These are phyloP conservation scores for Melampsora americana DNA, from an alignment of 1,284 basidiomycete species.

Conservation along the genomic window DNA sequence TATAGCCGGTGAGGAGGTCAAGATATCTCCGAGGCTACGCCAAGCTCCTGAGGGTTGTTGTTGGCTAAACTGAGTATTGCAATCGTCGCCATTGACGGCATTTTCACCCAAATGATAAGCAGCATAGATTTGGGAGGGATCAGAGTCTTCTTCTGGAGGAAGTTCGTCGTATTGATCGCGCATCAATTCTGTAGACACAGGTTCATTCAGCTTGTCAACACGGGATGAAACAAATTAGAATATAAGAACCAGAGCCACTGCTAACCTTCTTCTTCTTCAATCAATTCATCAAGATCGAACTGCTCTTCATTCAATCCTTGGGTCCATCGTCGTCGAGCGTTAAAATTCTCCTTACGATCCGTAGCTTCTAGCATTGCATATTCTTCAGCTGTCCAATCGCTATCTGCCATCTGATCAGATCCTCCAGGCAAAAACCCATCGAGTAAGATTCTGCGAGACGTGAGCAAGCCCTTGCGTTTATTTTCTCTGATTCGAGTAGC, in stretches of 20 bases:
- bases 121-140: conserved; percentile 15
- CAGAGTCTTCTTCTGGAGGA: background rate
- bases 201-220: background rate
- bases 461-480: background rate
- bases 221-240: background rate
- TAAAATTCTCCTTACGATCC: too few relatives aligned
- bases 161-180: background rate
- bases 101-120: background rate
- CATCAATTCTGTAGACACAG: background rate
- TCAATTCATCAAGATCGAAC: conserved; percentile 25
- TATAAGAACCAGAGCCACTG: background rate
- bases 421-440: conserved; percentile 7
- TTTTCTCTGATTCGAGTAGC: conserved; percentile 22
- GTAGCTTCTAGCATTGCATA: too few relatives aligned
- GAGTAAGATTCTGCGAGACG: conserved; percentile 10
- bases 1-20: background rate
- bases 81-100: conserved; percentile 2
- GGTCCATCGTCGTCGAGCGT: conserved; percentile 7
- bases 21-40: background rate
- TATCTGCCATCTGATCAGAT: too few relatives aligned
- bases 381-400: too few relatives aligned
- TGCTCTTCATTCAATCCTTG: conserved; percentile 14
- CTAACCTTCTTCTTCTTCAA: conserved; percentile 33
- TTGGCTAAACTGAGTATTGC: too few relatives aligned
- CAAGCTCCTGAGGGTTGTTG: too few relatives aligned